Base-by-base conservation (phyloP, 139 green algal genomes). In the Mesostigma viride region DNA sequence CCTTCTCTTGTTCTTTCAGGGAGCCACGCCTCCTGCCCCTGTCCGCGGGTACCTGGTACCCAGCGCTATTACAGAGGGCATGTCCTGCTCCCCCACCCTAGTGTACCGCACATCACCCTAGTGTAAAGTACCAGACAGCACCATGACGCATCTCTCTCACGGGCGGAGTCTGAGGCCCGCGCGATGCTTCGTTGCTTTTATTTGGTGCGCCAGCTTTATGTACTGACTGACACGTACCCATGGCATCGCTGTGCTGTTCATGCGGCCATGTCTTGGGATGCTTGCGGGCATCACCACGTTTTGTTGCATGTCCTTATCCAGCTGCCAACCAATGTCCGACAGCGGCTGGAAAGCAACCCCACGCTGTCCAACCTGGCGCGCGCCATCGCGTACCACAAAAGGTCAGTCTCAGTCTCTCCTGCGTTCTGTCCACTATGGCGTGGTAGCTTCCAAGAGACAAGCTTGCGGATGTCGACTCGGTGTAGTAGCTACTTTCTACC, bases 351-450 rank as follows among this genome's bases (percentile, higher is more conserved):
- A 35, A 60, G 64, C 35, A 88, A 79, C 58, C 79, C 83, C 0
- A 74, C 68, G 3, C 73, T 94, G 5, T 79, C 88, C 62, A 94
- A 91, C 71, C 70, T 95, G 22, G 78, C 81, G 4, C 72, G 83
- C 26, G 73, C 75, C 6, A 67, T 94, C 24, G 84, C 82, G 4
- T 86, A 88, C 66, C 85, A 94, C 60, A 80, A 83, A 35, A 70
- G 77, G 1, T 76, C 69, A 53, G 62, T 86, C 60, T 24, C 58
- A 5, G 3, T 66, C 56, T 31, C 27, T 17, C 11, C 47, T 58
- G 47, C n/a, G n/a, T n/a, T n/a, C n/a, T n/a, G n/a, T n/a, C n/a
- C n/a, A n/a, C n/a, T n/a, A 26, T 58, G 0, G 28, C 28, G 47
- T 26, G 28, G 27, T 8, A 51, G 14, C 8, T 51, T 14, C 11